Base-by-base conservation (phyloP, 2,329 filamentous ascomycete genomes). In the Amauroascus niger region DNA sequence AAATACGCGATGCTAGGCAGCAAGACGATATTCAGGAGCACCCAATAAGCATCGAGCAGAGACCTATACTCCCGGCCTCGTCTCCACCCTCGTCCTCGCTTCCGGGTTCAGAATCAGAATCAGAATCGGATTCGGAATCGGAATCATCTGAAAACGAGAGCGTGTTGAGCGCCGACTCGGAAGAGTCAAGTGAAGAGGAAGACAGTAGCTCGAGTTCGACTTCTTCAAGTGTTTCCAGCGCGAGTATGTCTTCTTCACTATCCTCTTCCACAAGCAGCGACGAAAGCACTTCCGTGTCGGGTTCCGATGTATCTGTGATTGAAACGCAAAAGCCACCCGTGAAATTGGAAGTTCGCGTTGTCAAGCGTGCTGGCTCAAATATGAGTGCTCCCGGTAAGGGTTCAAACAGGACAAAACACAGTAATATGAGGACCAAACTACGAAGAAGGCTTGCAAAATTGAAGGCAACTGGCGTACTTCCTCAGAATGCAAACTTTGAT, bases 371-470 rank as follows among this genome's bases (percentile, higher is more conserved):
- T 11, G 52, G 61, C 33, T 49, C 41, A 55, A 53, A 43, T 30
- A 47, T 62, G 30, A 67, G 66, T 13, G 65, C 74, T 48, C 77
- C 79, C 41, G 73, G 74, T 3, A 51, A 73, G 55, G 82, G 82
- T 14, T 72, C 71, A 30, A 59, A 63, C 20, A 60, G 64, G 16
- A 86, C 82, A 0, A 74, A 75, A 49, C 68, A 68, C 22, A 76
- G 80, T 56, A 86, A 86, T 58, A 62, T 68, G 28, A 74, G 82
- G 37, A 74, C 74, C 39, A 76, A 75, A 53, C 67, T 76, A 50
- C 66, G 71, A 37, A 75, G 75, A 54, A 69, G 70, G 54, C 67
- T 84, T 9, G 67, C 69, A 3, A 71, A 73, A 53, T 69, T 84
- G 6, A 80, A 83, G 60, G 64, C 71, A 16, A 65, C 74, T n/a